These are phyloP conservation scores for Fragaria ananassa DNA, from an alignment of 306 rosid genomes.

Conservation along the genomic window DNA sequence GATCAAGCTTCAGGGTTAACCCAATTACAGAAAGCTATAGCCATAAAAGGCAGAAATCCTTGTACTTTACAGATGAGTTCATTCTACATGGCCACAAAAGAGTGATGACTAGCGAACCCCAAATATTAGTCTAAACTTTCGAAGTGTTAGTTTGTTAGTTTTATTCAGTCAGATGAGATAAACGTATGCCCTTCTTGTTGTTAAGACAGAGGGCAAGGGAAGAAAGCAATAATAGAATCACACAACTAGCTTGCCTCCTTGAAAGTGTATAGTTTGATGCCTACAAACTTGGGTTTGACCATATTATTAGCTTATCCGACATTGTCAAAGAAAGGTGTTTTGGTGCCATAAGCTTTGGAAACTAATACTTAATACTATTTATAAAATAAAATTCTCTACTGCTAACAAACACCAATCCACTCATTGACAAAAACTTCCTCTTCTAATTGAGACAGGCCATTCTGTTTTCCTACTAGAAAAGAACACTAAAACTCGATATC, in stretches of 20 bases:
- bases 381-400: background rate
- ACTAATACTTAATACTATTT: background rate
- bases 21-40: background rate
- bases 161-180: background rate
- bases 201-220: background rate
- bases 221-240: conserved; percentile 2
- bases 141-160: background rate
- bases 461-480: background rate
- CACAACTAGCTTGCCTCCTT: conserved; percentile 23
- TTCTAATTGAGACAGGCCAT: background rate
- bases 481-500: background rate
- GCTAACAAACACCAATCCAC: background rate
- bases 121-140: background rate
- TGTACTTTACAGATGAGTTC: background rate
- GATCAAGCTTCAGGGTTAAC: background rate
- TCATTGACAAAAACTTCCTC: background rate
- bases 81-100: background rate
- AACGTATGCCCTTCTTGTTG: conserved; percentile 1
- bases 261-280: conserved; percentile 15
- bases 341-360: background rate
- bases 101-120: no score
- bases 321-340: conserved; percentile 21
- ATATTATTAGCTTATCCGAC: conserved; percentile 15
- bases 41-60: background rate
- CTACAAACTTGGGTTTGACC: background rate